phyloP scores from a whole-genome alignment of 495 filamentous ascomycete genomes.

The Tuber brumale region DNA sequence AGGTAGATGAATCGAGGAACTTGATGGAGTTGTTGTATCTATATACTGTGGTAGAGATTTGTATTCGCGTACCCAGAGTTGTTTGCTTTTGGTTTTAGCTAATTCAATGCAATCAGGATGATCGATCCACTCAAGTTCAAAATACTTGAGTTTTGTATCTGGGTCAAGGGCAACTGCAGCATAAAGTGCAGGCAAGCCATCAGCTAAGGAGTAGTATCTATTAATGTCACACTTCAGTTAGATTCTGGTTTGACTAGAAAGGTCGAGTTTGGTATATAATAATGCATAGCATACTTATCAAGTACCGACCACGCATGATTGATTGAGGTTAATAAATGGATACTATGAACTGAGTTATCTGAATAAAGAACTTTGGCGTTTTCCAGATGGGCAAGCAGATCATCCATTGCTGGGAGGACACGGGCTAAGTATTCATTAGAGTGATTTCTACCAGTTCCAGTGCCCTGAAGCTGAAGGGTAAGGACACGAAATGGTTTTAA shows the following conservation, averaged over 20 bases:
- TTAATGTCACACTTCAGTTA: not conserved
- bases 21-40: not conserved
- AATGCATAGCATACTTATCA: not conserved
- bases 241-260: not conserved
- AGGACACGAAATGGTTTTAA: not conserved
- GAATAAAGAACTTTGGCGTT: not conserved
- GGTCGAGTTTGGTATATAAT: not conserved
- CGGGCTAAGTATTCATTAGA: not conserved
- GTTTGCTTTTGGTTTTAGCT: not conserved
- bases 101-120: not conserved
- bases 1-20: not conserved
- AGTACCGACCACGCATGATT: not conserved
- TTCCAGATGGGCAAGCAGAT: not conserved
- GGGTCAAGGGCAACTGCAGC: not conserved
- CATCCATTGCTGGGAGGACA: constrained; percentile 2
- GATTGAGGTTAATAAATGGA: not conserved
- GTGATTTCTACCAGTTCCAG: not conserved
- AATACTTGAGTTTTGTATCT: not conserved
- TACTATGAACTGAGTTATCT: not conserved
- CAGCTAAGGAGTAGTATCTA: not conserved
- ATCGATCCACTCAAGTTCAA: not conserved
- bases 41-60: not conserved
- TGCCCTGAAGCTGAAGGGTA: not conserved
- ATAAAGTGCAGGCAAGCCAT: not conserved
- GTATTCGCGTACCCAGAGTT: not conserved